phyloP scores from a whole-genome alignment of 805 yeast species.

The Pichia deserticola region DNA sequence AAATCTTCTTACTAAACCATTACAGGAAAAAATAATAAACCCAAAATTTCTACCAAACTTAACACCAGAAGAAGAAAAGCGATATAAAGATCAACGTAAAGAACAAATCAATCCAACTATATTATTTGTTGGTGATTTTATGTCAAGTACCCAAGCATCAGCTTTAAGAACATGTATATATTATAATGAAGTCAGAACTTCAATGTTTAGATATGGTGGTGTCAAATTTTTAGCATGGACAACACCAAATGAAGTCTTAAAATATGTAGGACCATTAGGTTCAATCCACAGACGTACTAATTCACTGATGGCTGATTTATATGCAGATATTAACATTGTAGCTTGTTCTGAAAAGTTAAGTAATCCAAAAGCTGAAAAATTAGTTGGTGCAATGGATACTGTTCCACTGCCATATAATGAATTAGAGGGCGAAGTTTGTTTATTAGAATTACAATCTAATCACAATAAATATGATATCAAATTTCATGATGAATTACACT shows the following conservation, averaged over 20 bases:
- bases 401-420: constrained; percentile 18
- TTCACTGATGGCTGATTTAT: constrained; percentile 57
- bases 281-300: constrained; percentile 50
- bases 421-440: constrained; percentile 20
- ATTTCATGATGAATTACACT: constrained; percentile 54
- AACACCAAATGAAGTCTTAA: constrained; percentile 51
- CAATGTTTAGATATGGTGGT: constrained; percentile 35
- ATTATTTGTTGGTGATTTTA: constrained; percentile 24
- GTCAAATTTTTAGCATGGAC: constrained; percentile 71
- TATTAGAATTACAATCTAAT: constrained; percentile 27
- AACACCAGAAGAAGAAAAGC: background rate
- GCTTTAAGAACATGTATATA: constrained; percentile 34
- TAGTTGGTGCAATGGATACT: constrained; percentile 12
- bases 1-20: constrained; percentile 22
- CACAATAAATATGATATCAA: constrained; percentile 22
- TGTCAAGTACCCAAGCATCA: constrained; percentile 48
- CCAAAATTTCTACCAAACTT: constrained; percentile 22
- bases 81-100: background rate
- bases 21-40: constrained; percentile 35
- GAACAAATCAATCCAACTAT: constrained; percentile 22
- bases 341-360: constrained; percentile 34
- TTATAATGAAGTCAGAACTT: constrained; percentile 23
- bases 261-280: constrained; percentile 52
- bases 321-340: constrained; percentile 48
- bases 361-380: constrained; percentile 10